phyloP scores from a whole-genome alignment of 352 stramenopile species.

The Phytophthora cajani region DNA sequence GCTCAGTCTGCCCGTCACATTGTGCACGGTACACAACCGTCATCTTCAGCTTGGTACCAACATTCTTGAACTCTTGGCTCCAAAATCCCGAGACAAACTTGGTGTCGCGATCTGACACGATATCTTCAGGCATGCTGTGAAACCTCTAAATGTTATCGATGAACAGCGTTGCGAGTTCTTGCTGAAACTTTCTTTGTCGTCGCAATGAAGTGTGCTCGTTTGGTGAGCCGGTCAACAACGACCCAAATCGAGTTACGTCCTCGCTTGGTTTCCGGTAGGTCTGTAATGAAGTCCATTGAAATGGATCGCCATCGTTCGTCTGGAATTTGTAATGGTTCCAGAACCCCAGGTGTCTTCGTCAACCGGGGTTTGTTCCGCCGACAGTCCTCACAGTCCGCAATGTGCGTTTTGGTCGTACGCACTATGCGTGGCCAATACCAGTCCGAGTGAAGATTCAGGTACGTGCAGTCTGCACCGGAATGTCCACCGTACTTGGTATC shows the following conservation, averaged over 20 bases:
- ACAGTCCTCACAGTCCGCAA: conserved; percentile 16
- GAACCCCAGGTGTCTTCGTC: conserved; percentile 7
- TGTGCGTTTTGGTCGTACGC: conserved; percentile 5
- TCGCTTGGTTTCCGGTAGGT: conserved; percentile 11
- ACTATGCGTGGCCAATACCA: conserved; percentile 9
- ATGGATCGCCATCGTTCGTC: conserved; percentile 19
- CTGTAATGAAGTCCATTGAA: conserved; percentile 20
- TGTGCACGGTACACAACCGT: background rate
- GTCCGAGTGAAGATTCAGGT: conserved; percentile 7
- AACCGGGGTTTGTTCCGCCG: conserved; percentile 10
- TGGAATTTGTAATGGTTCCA: conserved; percentile 15
- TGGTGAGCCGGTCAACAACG: conserved; percentile 6
- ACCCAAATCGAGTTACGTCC: conserved; percentile 6
- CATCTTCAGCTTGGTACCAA: background rate
- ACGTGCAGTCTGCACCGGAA: background rate
- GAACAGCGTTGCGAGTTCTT: conserved; percentile 6
- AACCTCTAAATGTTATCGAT: conserved; percentile 10
- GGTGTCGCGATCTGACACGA: conserved; percentile 1
- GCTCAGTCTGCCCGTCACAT: background rate
- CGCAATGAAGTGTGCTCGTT: conserved; percentile 5
- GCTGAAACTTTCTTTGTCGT: conserved; percentile 10
- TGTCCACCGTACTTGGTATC: background rate
- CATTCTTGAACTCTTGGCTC: background rate
- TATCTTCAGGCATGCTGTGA: conserved; percentile 2
- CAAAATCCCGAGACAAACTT: conserved; percentile 12